Conservation (phyloP, 768 basidiomycete species). For the Boletus patriciae region DNA sequence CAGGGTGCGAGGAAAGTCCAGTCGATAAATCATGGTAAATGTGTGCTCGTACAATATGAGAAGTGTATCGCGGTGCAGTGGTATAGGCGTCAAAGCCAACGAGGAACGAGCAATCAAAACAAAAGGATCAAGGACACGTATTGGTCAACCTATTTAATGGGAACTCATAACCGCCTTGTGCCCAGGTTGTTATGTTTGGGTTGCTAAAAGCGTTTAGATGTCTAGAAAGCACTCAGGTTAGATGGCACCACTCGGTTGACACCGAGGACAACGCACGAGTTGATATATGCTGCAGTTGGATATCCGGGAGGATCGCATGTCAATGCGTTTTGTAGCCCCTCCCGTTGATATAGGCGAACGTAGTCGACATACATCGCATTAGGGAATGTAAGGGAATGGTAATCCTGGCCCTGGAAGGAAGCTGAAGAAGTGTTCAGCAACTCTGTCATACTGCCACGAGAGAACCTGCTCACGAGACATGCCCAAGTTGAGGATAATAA, state of each 20-base stretch:
- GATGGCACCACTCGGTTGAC: background rate
- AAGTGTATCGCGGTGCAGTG: conserved; percentile 19
- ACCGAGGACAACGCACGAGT: conserved; percentile 42
- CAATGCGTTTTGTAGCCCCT: conserved; percentile 63
- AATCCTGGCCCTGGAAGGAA: conserved; percentile 55
- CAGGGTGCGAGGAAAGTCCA: conserved; percentile 11
- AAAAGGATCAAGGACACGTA: conserved; percentile 20
- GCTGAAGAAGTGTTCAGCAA: conserved; percentile 34
- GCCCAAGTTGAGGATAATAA: conserved; percentile 83
- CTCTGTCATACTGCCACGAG: background rate
- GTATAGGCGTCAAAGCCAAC: conserved; percentile 14
- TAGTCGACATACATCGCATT: conserved; percentile 85
- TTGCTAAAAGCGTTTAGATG: conserved; percentile 64
- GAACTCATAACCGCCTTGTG: conserved; percentile 67
- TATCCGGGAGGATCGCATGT: conserved; percentile 77
- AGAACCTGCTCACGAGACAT: conserved; percentile 53
- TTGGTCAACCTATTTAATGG: conserved; percentile 58
- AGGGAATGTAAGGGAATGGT: conserved; percentile 61
- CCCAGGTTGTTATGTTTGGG: conserved; percentile 86
- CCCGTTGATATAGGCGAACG: conserved; percentile 81
- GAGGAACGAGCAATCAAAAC: conserved; percentile 6
- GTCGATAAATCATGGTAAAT: conserved; percentile 28
- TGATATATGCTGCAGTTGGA: conserved; percentile 83
- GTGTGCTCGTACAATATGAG: conserved; percentile 26
- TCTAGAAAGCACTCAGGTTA: conserved; percentile 18